A percentile compares a stretch with the other conserved stretches of the same genome.
Evolutionary conservation across 192 early-diverging fungal species (phyloP).

Genomic region (Mortierella alpina): DNA sequence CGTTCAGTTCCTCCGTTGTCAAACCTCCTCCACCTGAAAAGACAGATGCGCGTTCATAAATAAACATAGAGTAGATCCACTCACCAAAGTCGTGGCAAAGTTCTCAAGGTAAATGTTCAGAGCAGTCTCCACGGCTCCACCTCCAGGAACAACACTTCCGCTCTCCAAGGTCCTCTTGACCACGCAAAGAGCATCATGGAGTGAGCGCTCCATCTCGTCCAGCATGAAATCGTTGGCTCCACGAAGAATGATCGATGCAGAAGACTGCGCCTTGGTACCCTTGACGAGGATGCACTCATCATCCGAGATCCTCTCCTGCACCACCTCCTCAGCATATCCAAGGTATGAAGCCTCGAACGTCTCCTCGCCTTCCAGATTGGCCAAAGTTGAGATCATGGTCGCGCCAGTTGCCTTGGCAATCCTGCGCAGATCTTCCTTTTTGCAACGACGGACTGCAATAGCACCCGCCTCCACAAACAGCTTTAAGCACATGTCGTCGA

Average conservation of each 20-base stretch:
- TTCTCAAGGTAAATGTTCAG: constrained; percentile 97
- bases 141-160: constrained; percentile 96
- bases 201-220: constrained; percentile 98
- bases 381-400: constrained; percentile 93
- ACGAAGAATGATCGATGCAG: constrained; percentile 95
- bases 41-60: too few relatives aligned
- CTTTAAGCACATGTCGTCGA: constrained; percentile 99
- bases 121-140: constrained; percentile 95
- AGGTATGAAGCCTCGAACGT: constrained; percentile 91
- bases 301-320: constrained; percentile 97
- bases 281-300: constrained; percentile 98
- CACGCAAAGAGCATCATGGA: constrained; percentile 95
- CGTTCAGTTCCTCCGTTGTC: too few relatives aligned
- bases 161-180: constrained; percentile 98
- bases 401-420: constrained; percentile 98
- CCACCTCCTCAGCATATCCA: constrained; percentile 94
- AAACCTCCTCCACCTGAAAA: too few relatives aligned
- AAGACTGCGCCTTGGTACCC: constrained; percentile 87
- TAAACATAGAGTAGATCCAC: background rate
- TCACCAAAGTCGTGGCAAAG: constrained; percentile 94
- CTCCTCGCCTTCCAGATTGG: constrained; percentile 98
- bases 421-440: constrained; percentile 96
- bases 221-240: constrained; percentile 99
- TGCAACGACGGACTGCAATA: constrained; percentile 94
- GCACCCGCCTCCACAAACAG: constrained; percentile 98